A percentile compares a stretch with the other conserved stretches of the same genome.
Evolutionary conservation across 306 rosid species (phyloP).

Genomic region (Ormosia emarginata): DNA sequence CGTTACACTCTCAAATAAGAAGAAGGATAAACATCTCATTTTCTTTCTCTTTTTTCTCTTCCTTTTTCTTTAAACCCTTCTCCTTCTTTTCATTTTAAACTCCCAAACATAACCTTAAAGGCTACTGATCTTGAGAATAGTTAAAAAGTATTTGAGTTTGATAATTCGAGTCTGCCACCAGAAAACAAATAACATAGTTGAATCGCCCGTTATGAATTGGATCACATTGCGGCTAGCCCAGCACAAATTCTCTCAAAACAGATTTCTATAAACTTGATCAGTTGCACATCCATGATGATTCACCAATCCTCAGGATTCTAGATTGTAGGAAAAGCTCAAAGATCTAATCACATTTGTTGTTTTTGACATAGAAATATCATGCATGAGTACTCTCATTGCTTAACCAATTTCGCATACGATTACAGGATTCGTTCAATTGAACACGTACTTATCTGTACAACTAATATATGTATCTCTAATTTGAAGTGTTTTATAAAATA

Average conservation of each 20-base stretch:
- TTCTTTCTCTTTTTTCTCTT: too few species aligned
- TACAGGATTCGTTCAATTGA: neutral
- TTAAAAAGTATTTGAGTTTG: neutral
- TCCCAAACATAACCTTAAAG: too few species aligned
- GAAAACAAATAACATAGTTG: neutral
- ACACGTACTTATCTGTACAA: too few species aligned
- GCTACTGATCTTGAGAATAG: neutral
- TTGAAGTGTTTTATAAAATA: too few species aligned
- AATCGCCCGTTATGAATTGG: neutral
- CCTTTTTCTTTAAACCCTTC: too few species aligned
- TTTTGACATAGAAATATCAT: neutral
- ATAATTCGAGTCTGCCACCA: neutral
- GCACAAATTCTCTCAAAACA: neutral
- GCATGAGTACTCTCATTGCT: neutral
- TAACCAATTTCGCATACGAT: neutral
- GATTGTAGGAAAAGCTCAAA: constrained; percentile 15
- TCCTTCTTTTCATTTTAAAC: too few species aligned
- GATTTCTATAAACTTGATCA: neutral
- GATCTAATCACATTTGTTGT: neutral
- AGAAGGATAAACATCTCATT: too few species aligned
- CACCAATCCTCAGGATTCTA: constrained; percentile 23
- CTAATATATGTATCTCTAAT: too few species aligned
- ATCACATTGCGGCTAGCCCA: constrained; percentile 8
- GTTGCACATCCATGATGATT: neutral
- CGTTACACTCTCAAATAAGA: too few species aligned